These are phyloP conservation scores for Coniella lustricola DNA, from an alignment of 2,329 filamentous ascomycete species.

Conservation along the genomic window DNA sequence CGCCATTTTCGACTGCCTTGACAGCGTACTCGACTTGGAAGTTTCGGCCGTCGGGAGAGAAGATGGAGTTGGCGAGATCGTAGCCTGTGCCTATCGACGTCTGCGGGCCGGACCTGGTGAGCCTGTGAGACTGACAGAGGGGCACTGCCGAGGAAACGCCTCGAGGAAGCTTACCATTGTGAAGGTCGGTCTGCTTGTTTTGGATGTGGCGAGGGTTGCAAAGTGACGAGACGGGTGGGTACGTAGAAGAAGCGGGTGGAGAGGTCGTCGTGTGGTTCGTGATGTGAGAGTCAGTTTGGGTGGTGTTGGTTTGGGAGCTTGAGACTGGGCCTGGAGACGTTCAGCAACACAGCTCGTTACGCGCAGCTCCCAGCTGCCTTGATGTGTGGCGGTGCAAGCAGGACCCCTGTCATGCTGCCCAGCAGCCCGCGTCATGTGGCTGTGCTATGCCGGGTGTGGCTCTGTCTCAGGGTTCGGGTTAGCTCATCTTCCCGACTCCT, in stretches of 20 bases:
- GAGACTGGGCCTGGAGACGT: not conserved
- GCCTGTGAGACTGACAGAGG: conserved; percentile 16
- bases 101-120: conserved; percentile 38
- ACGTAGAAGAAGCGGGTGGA: not conserved
- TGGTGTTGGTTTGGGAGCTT: conserved; percentile 2
- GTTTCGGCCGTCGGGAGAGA: conserved; percentile 97
- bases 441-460: not conserved
- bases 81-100: conserved; percentile 99
- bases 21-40: conserved; percentile 99
- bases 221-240: not conserved
- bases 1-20: conserved; percentile 97
- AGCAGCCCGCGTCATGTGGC: not conserved
- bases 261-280: not conserved
- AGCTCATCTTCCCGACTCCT: not conserved
- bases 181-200: not conserved
- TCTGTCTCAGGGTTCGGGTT: not conserved
- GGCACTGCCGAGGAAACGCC: conserved; percentile 8
- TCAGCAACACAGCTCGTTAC: conserved; percentile 3
- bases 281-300: not conserved
- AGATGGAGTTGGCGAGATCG: conserved; percentile 98
- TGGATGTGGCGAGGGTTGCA: not conserved
- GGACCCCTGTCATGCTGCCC: not conserved
- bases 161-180: conserved; percentile 17
- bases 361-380: conserved; percentile 11
- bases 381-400: conserved; percentile 5